Evolutionary conservation across 2,329 filamentous ascomycete genomes (phyloP), one percentile per base, ranked within the genome.

Genomic region (Coccinonectria pachysandricola): DNA sequence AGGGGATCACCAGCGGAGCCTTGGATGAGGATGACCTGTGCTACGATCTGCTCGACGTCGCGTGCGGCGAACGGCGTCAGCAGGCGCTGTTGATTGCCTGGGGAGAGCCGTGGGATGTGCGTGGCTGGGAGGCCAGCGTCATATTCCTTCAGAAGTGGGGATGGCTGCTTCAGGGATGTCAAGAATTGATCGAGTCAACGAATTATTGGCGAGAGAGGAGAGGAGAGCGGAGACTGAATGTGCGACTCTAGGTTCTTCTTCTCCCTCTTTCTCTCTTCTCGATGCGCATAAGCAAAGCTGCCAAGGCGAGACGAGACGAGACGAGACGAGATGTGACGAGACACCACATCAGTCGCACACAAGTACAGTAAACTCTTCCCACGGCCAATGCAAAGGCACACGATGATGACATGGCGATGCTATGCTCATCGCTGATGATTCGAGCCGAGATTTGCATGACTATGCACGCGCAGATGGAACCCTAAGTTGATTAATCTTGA

Each of bases 101-200:
- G 66, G 60, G 62, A 0, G 57, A 64, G 5, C 50, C 64, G 1
- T 60, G 55, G 48, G 53, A 67, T 18, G 29, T 49, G 3, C 32
- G 34, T 0, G 58, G 53, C 7, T 71, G 65, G 67, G 66, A 71
- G 35, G 48, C 60, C 2, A 65, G 54, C 1, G 50, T 53, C 7
- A 30, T 32, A 0, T 68, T 71, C 35, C 35, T 61, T 3, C 46
- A 44, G 20, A 68, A 65, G 35, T 71, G 62, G 60, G 49, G 39
- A 2, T 52, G 51, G 46, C 26, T 62, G 7, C 21, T 63, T 0
- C 35, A 35, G 1, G 58, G 52, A 0, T 64, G 58, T 26, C 30
- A 36, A 0, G 54, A 62, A 17, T 26, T 62, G 6, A 30, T 60
- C 6, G 37, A 49, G 10, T 45, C 49, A 12, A 58, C 55, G 4